Percentiles rank a stretch among this genome's conserved stretches.
These are phyloP conservation scores for Candida chauliodis DNA, from an alignment of 805 yeast genomes.

Conservation along the genomic window DNA sequence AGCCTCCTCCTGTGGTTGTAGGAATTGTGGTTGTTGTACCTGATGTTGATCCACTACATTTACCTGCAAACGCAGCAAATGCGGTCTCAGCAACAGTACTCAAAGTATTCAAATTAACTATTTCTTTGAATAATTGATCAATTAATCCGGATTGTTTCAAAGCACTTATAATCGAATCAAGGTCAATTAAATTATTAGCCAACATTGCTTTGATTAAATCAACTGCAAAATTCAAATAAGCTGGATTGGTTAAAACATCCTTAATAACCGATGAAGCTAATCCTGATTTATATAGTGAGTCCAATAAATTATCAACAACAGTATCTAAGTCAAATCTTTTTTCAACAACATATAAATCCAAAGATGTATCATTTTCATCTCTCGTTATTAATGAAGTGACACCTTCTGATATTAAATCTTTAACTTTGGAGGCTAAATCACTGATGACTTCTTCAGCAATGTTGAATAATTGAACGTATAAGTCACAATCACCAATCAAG, in stretches of 20 bases:
- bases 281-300: constrained; percentile 41
- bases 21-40: constrained; percentile 4
- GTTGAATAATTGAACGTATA: constrained; percentile 32
- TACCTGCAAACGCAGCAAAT: constrained; percentile 36
- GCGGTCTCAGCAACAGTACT: constrained; percentile 33
- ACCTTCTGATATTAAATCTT: constrained; percentile 19
- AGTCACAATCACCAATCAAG: constrained; percentile 35
- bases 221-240: constrained; percentile 34
- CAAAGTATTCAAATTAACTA: constrained; percentile 31
- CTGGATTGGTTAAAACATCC: constrained; percentile 35
- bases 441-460: constrained; percentile 25
- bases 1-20: constrained; percentile 5
- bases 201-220: constrained; percentile 31
- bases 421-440: constrained; percentile 24
- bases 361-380: constrained; percentile 9
- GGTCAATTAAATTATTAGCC: constrained; percentile 23
- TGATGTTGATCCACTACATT: constrained; percentile 16
- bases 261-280: constrained; percentile 37
- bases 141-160: constrained; percentile 30
- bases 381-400: constrained; percentile 9
- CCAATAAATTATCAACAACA: constrained; percentile 33
- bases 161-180: constrained; percentile 28
- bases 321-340: constrained; percentile 22
- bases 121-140: constrained; percentile 28
- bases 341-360: constrained; percentile 12